Base-by-base conservation (phyloP, 208 protist species). In the Herpetomonas samuelpessoai region DNA sequence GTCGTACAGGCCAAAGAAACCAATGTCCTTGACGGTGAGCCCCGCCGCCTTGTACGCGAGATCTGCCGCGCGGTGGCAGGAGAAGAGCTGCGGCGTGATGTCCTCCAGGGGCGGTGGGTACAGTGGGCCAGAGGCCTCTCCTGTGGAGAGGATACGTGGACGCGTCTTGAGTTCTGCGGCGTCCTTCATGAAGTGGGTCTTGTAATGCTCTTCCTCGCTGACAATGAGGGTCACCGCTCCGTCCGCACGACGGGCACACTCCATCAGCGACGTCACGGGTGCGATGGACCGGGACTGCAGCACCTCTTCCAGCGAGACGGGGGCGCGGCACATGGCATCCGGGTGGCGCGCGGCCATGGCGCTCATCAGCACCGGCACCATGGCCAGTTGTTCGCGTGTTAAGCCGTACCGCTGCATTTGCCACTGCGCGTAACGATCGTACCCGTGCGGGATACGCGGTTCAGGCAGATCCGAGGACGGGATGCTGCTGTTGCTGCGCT, bases 1-100 rank as follows among this genome's bases (percentile, higher is more conserved):
- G 63, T 92, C 85, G 45, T 92, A 92, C 14, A 88, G 63, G 29
- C 85, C 85, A 68, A 92, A 92, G 61, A 89, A 92, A 27, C 77
- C 66, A 52, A 92, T 87, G 61, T 92, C 81, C 6, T 46, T 49
- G 6, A 70, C 55, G 14, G 56, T 62, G 12, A 92, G 55, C 30
- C 82, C 72, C 3, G 85, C 74, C 22, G 59, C 67, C 19, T 69
- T 63, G 58, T 86, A 85, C n/a, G 81, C 85, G 0, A 79, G 28
- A 2, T 63, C 39, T 35, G 75, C 68, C 3, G 84, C 80, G 14
- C 74, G 72, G 25, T 78, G 68, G 49, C 78, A 87, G 6, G 84
- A 88, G 49, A 86, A 88, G 16, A 82, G 58, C 7, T 83, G 81
- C 19, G 69, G 65, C 7, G 70, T 75, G 16, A 91, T 73, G 16